These are phyloP conservation scores for sorghum (Sorghum bicolor) DNA, from an alignment of 176 grass and related monocot genomes.

Conservation along the genomic window Sorghum_bicolor_NCBIv3 NC_012870.2:67999001-67999500, in stretches of 20 bases:
- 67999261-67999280: background rate
- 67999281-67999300: conserved; percentile 12
- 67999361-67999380: conserved; percentile 3
- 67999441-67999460: background rate
- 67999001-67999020: conserved; percentile 27
- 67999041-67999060: conserved; percentile 88
- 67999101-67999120: conserved; percentile 92
- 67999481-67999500: background rate
- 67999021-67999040: conserved; percentile 85
- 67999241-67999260: conserved; percentile 1
- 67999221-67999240: conserved; percentile 20
- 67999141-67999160: conserved; percentile 95
- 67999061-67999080: conserved; percentile 89
- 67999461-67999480: background rate
- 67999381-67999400: background rate
- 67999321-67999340: conserved; percentile 1
- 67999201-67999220: conserved; percentile 97
- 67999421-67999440: conserved; percentile 13
- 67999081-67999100: conserved; percentile 94
- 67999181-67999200: conserved; percentile 90
- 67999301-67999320: background rate
- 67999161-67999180: conserved; percentile 80
- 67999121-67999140: conserved; percentile 95
- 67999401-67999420: background rate
- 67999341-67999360: background rate